These are phyloP conservation scores for Myochromella boudieri DNA, from an alignment of 768 basidiomycete species.

Conservation along the genomic window DNA sequence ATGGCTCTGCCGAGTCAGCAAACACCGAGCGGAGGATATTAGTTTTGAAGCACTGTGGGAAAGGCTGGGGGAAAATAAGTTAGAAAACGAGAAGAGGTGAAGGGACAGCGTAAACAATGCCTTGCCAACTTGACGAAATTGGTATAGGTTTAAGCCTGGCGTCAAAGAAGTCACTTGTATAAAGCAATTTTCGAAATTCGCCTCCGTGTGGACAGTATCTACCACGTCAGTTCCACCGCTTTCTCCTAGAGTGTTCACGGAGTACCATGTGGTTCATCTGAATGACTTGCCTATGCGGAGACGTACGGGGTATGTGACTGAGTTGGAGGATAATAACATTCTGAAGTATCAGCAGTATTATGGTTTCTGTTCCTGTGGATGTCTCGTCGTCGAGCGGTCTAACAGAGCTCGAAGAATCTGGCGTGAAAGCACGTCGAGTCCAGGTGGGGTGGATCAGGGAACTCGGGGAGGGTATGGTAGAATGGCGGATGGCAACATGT, in stretches of 20 bases:
- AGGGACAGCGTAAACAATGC: not conserved
- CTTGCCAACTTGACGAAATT: slow-evolving; percentile 2
- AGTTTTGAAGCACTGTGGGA: slow-evolving; percentile 62
- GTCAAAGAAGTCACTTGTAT: slow-evolving; percentile 55
- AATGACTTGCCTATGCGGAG: slow-evolving; percentile 33
- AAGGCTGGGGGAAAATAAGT: slow-evolving; percentile 52
- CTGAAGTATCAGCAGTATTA: slow-evolving; percentile 22
- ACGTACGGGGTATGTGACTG: slow-evolving; percentile 48
- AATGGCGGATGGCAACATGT: slow-evolving; percentile 64
- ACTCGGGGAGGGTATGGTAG: slow-evolving; percentile 47
- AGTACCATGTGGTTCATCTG: slow-evolving; percentile 48
- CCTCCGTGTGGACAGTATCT: slow-evolving; percentile 58
- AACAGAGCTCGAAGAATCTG: slow-evolving; percentile 53
- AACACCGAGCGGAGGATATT: slow-evolving; percentile 45
- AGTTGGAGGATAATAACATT: no score
- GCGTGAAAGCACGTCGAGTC: slow-evolving; percentile 52
- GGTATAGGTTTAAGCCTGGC: slow-evolving; percentile 46
- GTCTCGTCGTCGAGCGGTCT: slow-evolving; percentile 41
- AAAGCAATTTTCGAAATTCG: slow-evolving; percentile 50
- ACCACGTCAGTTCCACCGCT: slow-evolving; percentile 57
- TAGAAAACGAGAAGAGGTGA: slow-evolving; percentile 56
- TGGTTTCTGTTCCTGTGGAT: slow-evolving; percentile 58
- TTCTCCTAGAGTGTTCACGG: slow-evolving; percentile 62
- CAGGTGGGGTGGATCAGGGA: slow-evolving; percentile 56
- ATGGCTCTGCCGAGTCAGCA: slow-evolving; percentile 54